Evolutionary conservation across 257 asterid species (phyloP).

Genomic region (Capsicum rhomboideum): DNA sequence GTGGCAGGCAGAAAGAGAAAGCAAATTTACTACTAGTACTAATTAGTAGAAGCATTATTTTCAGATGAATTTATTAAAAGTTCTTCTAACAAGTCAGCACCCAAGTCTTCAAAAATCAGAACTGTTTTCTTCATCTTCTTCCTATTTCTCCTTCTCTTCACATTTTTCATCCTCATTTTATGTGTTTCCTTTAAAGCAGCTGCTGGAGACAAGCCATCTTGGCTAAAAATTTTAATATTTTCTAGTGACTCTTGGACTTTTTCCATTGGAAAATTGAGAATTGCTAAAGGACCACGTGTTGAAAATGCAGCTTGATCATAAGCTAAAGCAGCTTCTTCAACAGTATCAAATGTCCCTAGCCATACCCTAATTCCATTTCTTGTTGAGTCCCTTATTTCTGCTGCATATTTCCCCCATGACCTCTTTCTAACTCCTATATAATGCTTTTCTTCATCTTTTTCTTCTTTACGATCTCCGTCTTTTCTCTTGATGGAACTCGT

Average conservation of each 20-base stretch:
- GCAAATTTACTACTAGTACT: too few species aligned
- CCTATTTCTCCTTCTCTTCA: background rate
- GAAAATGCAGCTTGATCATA: slow-evolving; percentile 45
- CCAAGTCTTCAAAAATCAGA: slow-evolving; percentile 36
- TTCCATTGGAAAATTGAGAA: slow-evolving; percentile 23
- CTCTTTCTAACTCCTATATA: slow-evolving; percentile 35
- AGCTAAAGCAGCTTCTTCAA: slow-evolving; percentile 37
- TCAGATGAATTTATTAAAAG: slow-evolving; percentile 1
- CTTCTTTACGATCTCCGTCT: background rate
- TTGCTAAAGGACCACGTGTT: slow-evolving; percentile 24
- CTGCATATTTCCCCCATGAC: slow-evolving; percentile 46
- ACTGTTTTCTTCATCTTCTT: slow-evolving; percentile 12
- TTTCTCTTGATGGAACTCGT: too few species aligned
- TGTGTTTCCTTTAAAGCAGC: slow-evolving; percentile 24
- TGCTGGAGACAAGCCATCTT: slow-evolving; percentile 19
- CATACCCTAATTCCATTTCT: slow-evolving; percentile 39
- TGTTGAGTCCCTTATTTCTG: slow-evolving; percentile 45
- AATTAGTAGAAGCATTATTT: too few species aligned
- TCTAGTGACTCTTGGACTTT: slow-evolving; percentile 26
- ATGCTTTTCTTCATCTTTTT: slow-evolving; percentile 9
- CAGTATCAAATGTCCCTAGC: slow-evolving; percentile 39
- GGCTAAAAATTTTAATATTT: slow-evolving; percentile 4
- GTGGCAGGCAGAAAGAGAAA: too few species aligned
- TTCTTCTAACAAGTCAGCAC: slow-evolving; percentile 22
- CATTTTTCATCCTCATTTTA: slow-evolving; percentile 2